Percentiles rank a stretch among this genome's conserved stretches.
These are phyloP conservation scores for Phyllosticta citribraziliensis DNA, from an alignment of 2,329 filamentous ascomycete species.

Conservation along the genomic window DNA sequence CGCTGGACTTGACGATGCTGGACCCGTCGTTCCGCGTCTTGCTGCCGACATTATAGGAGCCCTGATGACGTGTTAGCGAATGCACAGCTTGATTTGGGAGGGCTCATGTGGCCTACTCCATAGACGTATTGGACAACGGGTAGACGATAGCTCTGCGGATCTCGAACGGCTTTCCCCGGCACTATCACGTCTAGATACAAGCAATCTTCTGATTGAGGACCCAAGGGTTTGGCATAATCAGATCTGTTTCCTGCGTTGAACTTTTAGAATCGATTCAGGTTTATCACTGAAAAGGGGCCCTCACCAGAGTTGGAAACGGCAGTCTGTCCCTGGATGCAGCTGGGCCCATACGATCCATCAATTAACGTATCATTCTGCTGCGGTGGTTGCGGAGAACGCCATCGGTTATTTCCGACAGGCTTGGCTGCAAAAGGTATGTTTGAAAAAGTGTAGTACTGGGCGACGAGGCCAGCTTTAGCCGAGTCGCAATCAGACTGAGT, in stretches of 20 bases:
- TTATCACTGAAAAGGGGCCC: not conserved
- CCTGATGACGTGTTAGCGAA: not conserved
- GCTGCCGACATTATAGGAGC: not conserved
- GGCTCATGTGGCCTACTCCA: conserved; percentile 20
- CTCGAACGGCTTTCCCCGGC: conserved; percentile 32
- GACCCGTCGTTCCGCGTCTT: conserved; percentile 18
- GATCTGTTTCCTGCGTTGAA: not conserved
- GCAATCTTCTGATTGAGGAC: conserved; percentile 33
- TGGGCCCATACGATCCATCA: not conserved
- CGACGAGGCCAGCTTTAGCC: not conserved
- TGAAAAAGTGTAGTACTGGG: conserved; percentile 27
- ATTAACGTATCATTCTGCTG: not conserved
- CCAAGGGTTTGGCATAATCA: not conserved
- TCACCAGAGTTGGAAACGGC: not conserved
- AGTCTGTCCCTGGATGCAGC: not conserved
- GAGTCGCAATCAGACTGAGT: not conserved
- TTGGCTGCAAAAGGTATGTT: conserved; percentile 37
- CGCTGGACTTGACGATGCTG: conserved; percentile 26
- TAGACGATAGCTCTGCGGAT: conserved; percentile 23
- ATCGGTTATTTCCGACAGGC: conserved; percentile 31
- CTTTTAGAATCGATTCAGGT: not conserved
- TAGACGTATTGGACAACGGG: conserved; percentile 39
- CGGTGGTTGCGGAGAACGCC: conserved; percentile 31
- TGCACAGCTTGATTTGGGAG: conserved; percentile 26
- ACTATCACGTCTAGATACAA: conserved; percentile 42